These are phyloP conservation scores for Pythium coloratum DNA, from an alignment of 352 stramenopile species.

Conservation along the genomic window DNA sequence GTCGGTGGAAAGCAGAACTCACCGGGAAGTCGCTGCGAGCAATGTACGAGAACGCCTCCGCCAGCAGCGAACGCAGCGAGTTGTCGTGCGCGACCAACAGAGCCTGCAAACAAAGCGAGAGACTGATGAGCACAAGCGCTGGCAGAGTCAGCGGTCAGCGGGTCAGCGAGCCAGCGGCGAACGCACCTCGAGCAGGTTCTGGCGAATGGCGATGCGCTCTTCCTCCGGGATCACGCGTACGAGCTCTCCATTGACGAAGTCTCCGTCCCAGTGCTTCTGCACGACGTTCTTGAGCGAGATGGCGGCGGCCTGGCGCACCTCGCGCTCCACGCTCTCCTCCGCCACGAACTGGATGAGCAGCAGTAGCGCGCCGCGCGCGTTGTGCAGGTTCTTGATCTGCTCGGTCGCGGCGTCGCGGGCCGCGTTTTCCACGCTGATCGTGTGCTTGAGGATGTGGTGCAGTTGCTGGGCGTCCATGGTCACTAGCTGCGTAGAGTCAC, in stretches of 20 bases:
- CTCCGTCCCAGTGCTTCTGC: slow-evolving; percentile 92
- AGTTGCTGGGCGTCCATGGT: slow-evolving; percentile 88
- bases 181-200: slow-evolving; percentile 65
- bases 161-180: background rate
- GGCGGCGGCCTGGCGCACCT: slow-evolving; percentile 91
- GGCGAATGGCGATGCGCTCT: slow-evolving; percentile 65
- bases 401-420: slow-evolving; percentile 77
- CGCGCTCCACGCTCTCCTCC: slow-evolving; percentile 62
- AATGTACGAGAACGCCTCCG: slow-evolving; percentile 94
- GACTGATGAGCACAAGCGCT: background rate
- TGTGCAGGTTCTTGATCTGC: slow-evolving; percentile 74
- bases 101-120: slow-evolving; percentile 13
- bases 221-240: slow-evolving; percentile 60
- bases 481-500: slow-evolving; percentile 2
- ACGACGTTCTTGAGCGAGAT: slow-evolving; percentile 97
- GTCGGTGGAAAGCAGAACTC: background rate
- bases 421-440: slow-evolving; percentile 76
- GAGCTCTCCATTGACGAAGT: slow-evolving; percentile 77
- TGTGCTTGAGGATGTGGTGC: slow-evolving; percentile 88
- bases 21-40: slow-evolving; percentile 95
- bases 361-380: slow-evolving; percentile 68
- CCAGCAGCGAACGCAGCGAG: slow-evolving; percentile 89
- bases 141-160: too few species aligned
- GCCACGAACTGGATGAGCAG: slow-evolving; percentile 83
- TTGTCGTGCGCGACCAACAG: slow-evolving; percentile 90